Conservation (phyloP, 805 yeast genomes). For the Yarrowia yakushimensis region DNA sequence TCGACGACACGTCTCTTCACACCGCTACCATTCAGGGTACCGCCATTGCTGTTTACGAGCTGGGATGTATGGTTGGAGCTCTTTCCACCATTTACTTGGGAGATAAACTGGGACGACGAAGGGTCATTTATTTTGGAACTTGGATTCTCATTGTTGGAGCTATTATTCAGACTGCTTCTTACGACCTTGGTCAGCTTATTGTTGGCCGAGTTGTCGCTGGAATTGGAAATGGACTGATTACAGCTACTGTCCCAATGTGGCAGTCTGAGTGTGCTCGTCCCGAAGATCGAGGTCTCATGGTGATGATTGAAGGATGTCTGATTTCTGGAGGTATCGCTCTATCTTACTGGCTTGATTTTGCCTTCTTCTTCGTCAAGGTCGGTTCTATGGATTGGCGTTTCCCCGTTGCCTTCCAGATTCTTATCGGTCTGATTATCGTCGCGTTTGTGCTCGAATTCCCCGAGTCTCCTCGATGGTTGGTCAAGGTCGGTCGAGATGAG, state of each 20-base stretch:
- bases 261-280: constrained; percentile 72
- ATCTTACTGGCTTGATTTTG: constrained; percentile 48
- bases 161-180: constrained; percentile 43
- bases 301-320: constrained; percentile 66
- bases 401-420: constrained; percentile 68
- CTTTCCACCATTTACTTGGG: constrained; percentile 48
- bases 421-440: constrained; percentile 56
- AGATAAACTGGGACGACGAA: constrained; percentile 48
- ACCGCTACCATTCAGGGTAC: constrained; percentile 31
- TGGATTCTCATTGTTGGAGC: constrained; percentile 51
- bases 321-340: constrained; percentile 73
- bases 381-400: constrained; percentile 67
- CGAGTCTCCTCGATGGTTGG: constrained; percentile 82
- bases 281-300: constrained; percentile 63
- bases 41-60: constrained; percentile 41
- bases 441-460: constrained; percentile 66
- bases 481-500: constrained; percentile 57
- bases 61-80: constrained; percentile 50
- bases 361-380: constrained; percentile 55
- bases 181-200: constrained; percentile 29
- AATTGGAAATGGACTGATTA: constrained; percentile 69
- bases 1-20: constrained; percentile 32
- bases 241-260: constrained; percentile 84
- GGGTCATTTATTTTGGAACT: constrained; percentile 48
- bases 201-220: constrained; percentile 71